These are phyloP conservation scores for Corynascus novoguineensis DNA, from an alignment of 495 filamentous ascomycete species.

Conservation along the genomic window DNA sequence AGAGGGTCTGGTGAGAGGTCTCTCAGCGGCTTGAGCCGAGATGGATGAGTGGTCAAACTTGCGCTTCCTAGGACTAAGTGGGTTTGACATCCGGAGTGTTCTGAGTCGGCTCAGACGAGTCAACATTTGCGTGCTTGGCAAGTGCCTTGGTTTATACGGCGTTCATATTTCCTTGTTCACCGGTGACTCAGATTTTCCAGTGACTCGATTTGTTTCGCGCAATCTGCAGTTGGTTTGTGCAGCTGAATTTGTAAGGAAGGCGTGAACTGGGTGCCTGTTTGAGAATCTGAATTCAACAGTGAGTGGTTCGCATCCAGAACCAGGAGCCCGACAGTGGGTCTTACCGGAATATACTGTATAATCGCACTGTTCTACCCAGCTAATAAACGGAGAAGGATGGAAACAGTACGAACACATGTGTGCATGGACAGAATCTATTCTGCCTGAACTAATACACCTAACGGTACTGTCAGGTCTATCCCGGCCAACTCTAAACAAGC, in stretches of 20 bases:
- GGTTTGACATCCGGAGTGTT: neutral
- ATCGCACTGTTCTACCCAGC: too few relatives aligned
- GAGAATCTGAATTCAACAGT: too few relatives aligned
- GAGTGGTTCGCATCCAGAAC: too few relatives aligned
- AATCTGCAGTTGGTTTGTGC: too few relatives aligned
- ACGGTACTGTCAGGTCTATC: neutral
- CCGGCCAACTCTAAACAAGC: neutral
- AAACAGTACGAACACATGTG: neutral
- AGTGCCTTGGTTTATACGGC: neutral
- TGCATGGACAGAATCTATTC: neutral
- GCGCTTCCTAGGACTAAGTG: constrained; percentile 20
- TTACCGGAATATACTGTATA: too few relatives aligned
- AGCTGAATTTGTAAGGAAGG: too few relatives aligned
- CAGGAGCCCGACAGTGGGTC: too few relatives aligned
- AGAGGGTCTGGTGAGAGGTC: neutral
- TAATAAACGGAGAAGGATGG: too few relatives aligned
- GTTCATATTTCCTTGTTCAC: neutral
- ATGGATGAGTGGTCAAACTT: constrained; percentile 10
- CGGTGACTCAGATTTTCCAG: neutral
- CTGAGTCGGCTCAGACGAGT: constrained; percentile 1
- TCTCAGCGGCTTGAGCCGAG: neutral
- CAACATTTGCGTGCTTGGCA: constrained; percentile 6
- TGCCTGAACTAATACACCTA: constrained; percentile 1
- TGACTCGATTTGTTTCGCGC: neutral
- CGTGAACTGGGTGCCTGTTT: too few relatives aligned